These are phyloP conservation scores for Ceratobasidium papillatum DNA, from an alignment of 1,284 basidiomycete species.

Conservation along the genomic window DNA sequence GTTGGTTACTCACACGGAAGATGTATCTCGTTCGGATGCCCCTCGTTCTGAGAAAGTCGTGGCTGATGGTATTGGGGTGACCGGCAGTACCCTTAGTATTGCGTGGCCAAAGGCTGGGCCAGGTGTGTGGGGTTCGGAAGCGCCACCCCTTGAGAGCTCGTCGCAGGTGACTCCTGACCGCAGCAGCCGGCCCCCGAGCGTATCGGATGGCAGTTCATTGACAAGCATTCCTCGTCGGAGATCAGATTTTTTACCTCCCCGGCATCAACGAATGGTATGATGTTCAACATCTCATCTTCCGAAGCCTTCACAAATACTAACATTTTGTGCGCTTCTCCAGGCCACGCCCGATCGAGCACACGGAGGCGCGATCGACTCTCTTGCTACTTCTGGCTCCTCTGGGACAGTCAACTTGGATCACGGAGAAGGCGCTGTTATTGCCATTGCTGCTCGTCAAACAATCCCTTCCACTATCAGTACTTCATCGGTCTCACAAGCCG, in stretches of 20 bases:
- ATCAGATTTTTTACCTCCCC: constrained; percentile 39
- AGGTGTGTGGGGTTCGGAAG: background rate
- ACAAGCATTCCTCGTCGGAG: constrained; percentile 39
- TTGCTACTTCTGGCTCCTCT: constrained; percentile 23
- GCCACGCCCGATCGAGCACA: constrained; percentile 1
- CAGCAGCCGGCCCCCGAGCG: constrained; percentile 26
- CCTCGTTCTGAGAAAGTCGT: constrained; percentile 4
- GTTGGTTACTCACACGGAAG: constrained; percentile 3
- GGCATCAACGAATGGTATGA: constrained; percentile 22
- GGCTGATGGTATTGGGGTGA: constrained; percentile 8
- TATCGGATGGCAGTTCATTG: constrained; percentile 31
- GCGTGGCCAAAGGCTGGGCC: constrained; percentile 12
- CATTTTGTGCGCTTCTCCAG: constrained; percentile 1
- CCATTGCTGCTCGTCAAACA: constrained; percentile 29
- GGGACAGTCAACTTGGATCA: constrained; percentile 4
- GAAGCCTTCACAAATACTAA: constrained; percentile 1
- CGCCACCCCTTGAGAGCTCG: constrained; percentile 4
- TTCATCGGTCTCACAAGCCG: constrained; percentile 44
- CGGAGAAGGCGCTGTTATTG: constrained; percentile 22
- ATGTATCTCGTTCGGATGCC: constrained; percentile 7
- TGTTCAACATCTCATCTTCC: background rate
- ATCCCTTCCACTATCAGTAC: constrained; percentile 22
- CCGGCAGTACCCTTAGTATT: background rate
- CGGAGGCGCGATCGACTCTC: background rate
- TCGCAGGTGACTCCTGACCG: constrained; percentile 31